Conservation (phyloP, 192 early-diverging fungal genomes). For the Linnemannia zychae region DNA sequence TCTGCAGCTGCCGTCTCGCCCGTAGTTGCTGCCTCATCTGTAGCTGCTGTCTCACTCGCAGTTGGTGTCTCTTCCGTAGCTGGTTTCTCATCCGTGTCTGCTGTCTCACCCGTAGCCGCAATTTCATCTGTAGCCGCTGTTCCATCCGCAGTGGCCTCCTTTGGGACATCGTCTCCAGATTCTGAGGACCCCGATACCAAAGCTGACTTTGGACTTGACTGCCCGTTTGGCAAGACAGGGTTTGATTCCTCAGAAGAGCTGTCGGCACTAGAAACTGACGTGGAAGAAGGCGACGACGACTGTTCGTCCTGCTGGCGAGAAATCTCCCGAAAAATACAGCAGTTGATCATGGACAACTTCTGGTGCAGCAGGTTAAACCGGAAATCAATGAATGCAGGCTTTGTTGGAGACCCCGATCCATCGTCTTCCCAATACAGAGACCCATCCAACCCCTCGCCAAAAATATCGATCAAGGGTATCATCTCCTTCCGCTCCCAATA, state of each 20-base stretch:
- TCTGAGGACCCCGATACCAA: background rate
- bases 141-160: background rate
- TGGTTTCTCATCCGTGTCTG: background rate
- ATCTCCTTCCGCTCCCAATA: constrained; percentile 67
- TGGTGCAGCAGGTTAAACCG: constrained; percentile 75
- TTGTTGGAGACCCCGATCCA: background rate
- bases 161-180: background rate
- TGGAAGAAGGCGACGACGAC: background rate
- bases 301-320: background rate
- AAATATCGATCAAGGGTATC: constrained; percentile 65
- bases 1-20: background rate
- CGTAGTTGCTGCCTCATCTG: background rate
- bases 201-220: no score
- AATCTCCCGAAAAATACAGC: constrained; percentile 70
- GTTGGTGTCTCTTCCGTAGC: no score
- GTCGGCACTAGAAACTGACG: background rate
- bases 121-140: background rate
- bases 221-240: constrained; percentile 14
- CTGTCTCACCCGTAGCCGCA: background rate
- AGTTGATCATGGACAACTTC: constrained; percentile 87
- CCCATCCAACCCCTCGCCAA: constrained; percentile 9
- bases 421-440: background rate
- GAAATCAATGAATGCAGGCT: constrained; percentile 63
- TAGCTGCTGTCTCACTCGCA: background rate
- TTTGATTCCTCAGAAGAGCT: constrained; percentile 7